Base-by-base conservation (phyloP, 2,329 filamentous ascomycete genomes). In the Aureobasidium leucospermi region DNA sequence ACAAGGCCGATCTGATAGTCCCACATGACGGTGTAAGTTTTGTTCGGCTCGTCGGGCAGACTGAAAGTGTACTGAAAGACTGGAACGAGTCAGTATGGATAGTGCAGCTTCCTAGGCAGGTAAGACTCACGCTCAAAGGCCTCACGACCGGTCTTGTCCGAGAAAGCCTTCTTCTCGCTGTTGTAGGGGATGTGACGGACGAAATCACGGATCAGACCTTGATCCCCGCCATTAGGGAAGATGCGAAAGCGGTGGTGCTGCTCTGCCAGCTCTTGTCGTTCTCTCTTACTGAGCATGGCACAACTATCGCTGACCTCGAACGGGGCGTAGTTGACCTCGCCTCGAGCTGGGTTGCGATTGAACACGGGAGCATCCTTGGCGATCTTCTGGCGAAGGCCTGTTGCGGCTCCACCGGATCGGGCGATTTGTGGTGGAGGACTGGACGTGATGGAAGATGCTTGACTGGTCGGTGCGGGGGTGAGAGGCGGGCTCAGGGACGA, bases 1-100 rank as follows among this genome's bases (percentile, higher is more conserved):
- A 97, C 92, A 32, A 97, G 85, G 8, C 94, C 94, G 63, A 93
- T 85, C 67, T 95, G 93, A 76, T 96, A 96, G 73, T 99, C 94
- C 94, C 94, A 99, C 84, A 96, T 91, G 62, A 97, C 85, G 0
- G 83, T 84, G 71, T 88, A 92, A 56, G 82, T 79, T 63, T 79
- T 81, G 1, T 86, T 62, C 0, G 61, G 81, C 47, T 88, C 82
- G 10, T 80, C 84, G 0, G 88, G 88, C 3, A 87, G 71, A 65
- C 79, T 82, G 78, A 95, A 96, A 38, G 83, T 85, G 73, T 96
- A 97, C 67, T 91, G 85, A 71, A 92, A 92, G 29, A 90, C 89
- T 94, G 63, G 8, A 10, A 19, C 66, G n/a, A 28, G 51, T 66
- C 48, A 64, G 60, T 49, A 46, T 11, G 23, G 31, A 42, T 31